Conservation (phyloP, 495 filamentous ascomycete species). For the Sphaerosporella brunnea region DNA sequence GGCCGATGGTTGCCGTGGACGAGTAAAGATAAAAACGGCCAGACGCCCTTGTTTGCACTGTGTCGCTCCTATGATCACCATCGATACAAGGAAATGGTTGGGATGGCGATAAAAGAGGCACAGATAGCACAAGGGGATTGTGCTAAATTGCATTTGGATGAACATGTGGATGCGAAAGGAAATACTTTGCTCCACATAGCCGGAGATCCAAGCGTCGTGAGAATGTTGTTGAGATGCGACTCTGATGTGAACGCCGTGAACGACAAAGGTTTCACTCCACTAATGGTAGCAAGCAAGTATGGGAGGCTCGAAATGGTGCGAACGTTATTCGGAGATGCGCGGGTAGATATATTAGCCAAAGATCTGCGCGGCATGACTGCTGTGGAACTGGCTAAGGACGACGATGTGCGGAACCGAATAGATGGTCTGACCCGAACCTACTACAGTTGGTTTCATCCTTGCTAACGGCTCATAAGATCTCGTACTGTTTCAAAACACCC, state of each 20-base stretch:
- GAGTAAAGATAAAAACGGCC: conserved; percentile 82
- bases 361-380: conserved; percentile 84
- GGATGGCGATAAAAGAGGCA: conserved; percentile 56
- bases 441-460: background rate
- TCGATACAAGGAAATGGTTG: conserved; percentile 71
- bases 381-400: conserved; percentile 93
- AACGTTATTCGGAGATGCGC: conserved; percentile 64
- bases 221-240: conserved; percentile 66
- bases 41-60: conserved; percentile 86
- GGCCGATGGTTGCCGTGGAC: conserved; percentile 71
- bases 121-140: conserved; percentile 57
- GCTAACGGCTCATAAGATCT: conserved; percentile 38
- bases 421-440: conserved; percentile 33
- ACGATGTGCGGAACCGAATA: conserved; percentile 88
- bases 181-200: conserved; percentile 90
- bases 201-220: conserved; percentile 57
- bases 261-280: conserved; percentile 81
- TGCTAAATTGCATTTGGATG: conserved; percentile 68
- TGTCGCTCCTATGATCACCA: conserved; percentile 91
- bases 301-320: conserved; percentile 85
- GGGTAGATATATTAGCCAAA: conserved; percentile 69
- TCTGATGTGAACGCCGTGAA: conserved; percentile 90
- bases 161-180: conserved; percentile 81
- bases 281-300: conserved; percentile 99
- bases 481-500: conserved; percentile 56